A percentile compares a stretch with the other conserved stretches of the same genome.
Conservation (phyloP, 345 rosid species). For the Eucalyptus sideroxylon region DNA sequence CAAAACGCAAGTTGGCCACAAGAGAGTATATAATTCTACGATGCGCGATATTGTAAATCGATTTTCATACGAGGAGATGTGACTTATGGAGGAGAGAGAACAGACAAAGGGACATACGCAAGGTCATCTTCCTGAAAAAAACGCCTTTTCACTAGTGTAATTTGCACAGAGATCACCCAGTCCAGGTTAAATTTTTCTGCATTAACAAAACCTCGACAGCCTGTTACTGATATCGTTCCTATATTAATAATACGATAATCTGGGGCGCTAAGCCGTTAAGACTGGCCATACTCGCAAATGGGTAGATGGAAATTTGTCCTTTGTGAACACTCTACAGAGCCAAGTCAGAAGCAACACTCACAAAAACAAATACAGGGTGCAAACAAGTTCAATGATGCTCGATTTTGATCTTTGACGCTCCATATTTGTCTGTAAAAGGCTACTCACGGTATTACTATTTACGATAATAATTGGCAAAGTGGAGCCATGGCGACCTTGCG, state of each 20-base stretch:
- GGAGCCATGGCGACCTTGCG: background rate
- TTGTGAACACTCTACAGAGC: background rate
- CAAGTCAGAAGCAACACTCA: background rate
- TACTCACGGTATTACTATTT: background rate
- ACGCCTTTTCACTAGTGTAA: background rate
- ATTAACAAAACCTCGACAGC: background rate
- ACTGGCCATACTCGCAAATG: background rate
- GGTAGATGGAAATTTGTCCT: background rate
- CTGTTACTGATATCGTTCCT: background rate
- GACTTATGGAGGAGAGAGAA: background rate
- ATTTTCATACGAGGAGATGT: background rate
- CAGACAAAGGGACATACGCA: background rate
- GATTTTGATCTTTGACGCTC: background rate
- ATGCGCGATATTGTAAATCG: background rate
- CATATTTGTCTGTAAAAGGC: background rate
- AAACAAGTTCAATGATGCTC: background rate
- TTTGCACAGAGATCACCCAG: background rate
- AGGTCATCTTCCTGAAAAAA: background rate
- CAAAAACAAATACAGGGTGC: background rate
- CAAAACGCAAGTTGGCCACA: background rate
- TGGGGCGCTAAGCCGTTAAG: background rate
- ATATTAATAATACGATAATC: background rate
- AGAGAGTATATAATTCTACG: background rate
- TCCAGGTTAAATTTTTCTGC: background rate
- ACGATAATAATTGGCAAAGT: background rate